Percentiles rank a stretch among this genome's conserved stretches.
Conservation (phyloP, 2,329 filamentous ascomycete species). For the Coniella vitis region DNA sequence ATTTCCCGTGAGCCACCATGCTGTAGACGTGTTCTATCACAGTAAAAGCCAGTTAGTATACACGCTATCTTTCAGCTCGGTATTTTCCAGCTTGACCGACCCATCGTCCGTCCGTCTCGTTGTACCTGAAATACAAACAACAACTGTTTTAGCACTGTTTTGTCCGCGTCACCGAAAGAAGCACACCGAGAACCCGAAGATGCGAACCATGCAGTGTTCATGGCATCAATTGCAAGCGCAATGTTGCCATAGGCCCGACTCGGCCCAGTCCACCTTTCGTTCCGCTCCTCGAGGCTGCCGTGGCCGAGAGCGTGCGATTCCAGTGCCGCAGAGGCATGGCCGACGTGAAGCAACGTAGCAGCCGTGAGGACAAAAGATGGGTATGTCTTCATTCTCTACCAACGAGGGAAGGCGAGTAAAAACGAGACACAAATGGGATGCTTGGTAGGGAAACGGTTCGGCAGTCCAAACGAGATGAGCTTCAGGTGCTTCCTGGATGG, state of each 20-base stretch:
- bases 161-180: too few species aligned
- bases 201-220: constrained; percentile 27
- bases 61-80: too few species aligned
- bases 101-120: constrained; percentile 23
- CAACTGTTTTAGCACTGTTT: too few species aligned
- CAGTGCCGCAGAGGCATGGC: neutral
- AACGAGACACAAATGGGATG: too few species aligned
- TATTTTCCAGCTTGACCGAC: neutral
- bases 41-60: too few species aligned
- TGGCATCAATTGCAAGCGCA: constrained; percentile 24
- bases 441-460: too few species aligned
- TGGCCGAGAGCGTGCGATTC: neutral
- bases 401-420: neutral
- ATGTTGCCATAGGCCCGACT: neutral
- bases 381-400: neutral
- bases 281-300: neutral
- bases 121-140: constrained; percentile 18
- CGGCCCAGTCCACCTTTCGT: neutral
- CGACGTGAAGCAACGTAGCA: neutral
- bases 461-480: too few species aligned
- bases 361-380: neutral
- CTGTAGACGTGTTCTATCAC: constrained; percentile 25
- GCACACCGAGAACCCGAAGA: neutral
- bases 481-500: too few species aligned
- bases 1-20: constrained; percentile 34